Conservation (phyloP, 2,329 filamentous ascomycete species). For the Xylaria sp. region DNA sequence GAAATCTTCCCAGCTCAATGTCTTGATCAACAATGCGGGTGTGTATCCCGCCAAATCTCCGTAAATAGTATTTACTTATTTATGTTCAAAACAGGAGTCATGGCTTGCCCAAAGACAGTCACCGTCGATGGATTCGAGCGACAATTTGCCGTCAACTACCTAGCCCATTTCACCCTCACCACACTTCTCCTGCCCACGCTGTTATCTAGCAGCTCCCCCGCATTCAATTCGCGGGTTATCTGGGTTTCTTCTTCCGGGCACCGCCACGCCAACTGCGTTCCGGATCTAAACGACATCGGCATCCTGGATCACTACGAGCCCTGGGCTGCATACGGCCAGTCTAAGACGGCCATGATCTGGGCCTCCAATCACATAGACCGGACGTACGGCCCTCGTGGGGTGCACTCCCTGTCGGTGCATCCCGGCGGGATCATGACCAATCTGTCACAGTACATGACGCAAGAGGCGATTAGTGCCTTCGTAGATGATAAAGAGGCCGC, state of each 20-base stretch:
- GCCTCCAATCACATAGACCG: conserved; percentile 59
- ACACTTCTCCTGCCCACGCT: conserved; percentile 57
- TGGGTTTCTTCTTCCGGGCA: conserved; percentile 55
- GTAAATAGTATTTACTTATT: neutral
- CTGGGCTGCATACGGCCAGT: conserved; percentile 53
- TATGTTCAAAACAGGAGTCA: conserved; percentile 14
- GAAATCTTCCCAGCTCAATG: conserved; percentile 32
- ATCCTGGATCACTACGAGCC: conserved; percentile 50
- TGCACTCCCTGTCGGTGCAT: conserved; percentile 55
- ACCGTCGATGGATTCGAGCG: conserved; percentile 58
- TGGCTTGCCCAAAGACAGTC: conserved; percentile 27
- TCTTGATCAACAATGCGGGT: conserved; percentile 37
- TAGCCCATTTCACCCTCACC: conserved; percentile 62
- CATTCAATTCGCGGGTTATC: conserved; percentile 56
- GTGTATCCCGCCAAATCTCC: neutral
- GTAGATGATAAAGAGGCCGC: neutral
- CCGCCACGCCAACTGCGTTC: conserved; percentile 36
- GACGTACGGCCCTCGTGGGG: conserved; percentile 51
- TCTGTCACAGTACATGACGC: conserved; percentile 41
- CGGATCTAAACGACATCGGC: conserved; percentile 50
- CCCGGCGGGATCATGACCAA: conserved; percentile 54
- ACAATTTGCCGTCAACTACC: conserved; percentile 62
- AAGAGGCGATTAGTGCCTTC: conserved; percentile 25
- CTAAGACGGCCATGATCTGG: conserved; percentile 58
- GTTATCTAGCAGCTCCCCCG: conserved; percentile 50